These are phyloP conservation scores for Marchantia polymorpha DNA, from an alignment of 225 moss, liverwort and hornwort genomes.

Conservation along the genomic window DNA sequence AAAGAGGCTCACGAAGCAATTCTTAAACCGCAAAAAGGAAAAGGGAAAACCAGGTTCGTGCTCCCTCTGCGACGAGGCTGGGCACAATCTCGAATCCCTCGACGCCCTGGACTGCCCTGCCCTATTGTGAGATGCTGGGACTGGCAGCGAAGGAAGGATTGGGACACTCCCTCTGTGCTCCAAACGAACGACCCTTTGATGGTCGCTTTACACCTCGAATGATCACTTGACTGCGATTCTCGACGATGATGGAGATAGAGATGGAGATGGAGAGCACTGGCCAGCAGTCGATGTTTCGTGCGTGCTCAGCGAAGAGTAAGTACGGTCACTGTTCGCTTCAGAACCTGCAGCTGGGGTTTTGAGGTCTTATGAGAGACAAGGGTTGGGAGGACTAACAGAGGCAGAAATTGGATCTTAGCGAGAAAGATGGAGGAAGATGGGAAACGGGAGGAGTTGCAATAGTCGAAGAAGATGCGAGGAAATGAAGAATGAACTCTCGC, in stretches of 20 bases:
- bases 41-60: background rate
- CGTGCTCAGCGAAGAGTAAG: background rate
- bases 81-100: background rate
- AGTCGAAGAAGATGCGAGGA: slow-evolving; percentile 17
- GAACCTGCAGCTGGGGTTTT: background rate
- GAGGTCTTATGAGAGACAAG: slow-evolving; percentile 8
- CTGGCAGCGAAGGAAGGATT: background rate
- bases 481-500: background rate
- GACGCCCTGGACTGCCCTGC: background rate
- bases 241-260: background rate
- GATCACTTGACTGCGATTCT: background rate
- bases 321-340: slow-evolving; percentile 2
- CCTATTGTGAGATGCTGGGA: background rate
- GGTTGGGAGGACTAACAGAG: background rate
- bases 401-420: slow-evolving; percentile 9
- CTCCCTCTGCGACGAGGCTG: background rate
- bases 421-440: background rate
- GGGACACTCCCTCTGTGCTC: background rate
- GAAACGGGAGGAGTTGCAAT: background rate
- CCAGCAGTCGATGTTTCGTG: background rate
- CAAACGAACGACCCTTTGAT: background rate
- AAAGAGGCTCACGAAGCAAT: background rate
- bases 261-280: background rate
- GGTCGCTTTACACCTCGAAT: background rate
- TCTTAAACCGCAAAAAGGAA: background rate